These are phyloP conservation scores for Colletotrichum spinosum DNA, from an alignment of 2,329 filamentous ascomycete species.

Conservation along the genomic window DNA sequence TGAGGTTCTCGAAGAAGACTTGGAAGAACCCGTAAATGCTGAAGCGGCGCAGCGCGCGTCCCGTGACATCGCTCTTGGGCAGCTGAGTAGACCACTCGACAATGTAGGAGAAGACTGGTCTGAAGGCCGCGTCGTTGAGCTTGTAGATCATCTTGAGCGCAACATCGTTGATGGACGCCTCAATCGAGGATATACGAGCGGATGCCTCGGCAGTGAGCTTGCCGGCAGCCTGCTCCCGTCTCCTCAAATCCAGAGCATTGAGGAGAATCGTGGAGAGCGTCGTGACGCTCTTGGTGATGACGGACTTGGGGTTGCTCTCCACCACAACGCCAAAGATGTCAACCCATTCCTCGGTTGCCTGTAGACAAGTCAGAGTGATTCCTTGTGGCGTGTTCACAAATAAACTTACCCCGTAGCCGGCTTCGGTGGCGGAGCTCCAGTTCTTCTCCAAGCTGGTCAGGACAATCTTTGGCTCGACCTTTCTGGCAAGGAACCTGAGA, in stretches of 20 bases:
- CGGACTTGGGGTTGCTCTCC: slow-evolving; percentile 81
- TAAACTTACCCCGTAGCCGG: slow-evolving; percentile 70
- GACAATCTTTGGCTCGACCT: slow-evolving; percentile 81
- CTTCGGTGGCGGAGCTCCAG: slow-evolving; percentile 73
- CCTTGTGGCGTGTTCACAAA: background rate
- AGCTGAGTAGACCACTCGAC: slow-evolving; percentile 81
- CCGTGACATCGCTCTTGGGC: slow-evolving; percentile 70
- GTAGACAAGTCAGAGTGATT: slow-evolving; percentile 25
- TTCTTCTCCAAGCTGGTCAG: slow-evolving; percentile 79
- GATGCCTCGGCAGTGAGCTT: slow-evolving; percentile 54
- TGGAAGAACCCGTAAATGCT: slow-evolving; percentile 86
- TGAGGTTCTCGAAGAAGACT: slow-evolving; percentile 85
- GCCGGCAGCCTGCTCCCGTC: slow-evolving; percentile 62
- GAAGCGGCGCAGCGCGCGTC: slow-evolving; percentile 72
- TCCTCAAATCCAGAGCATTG: slow-evolving; percentile 73
- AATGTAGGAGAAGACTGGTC: slow-evolving; percentile 89
- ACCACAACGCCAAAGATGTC: slow-evolving; percentile 77
- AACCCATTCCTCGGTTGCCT: slow-evolving; percentile 77
- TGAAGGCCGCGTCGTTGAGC: slow-evolving; percentile 92
- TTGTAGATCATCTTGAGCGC: slow-evolving; percentile 94
- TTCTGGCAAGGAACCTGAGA: slow-evolving; percentile 79
- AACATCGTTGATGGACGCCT: slow-evolving; percentile 74
- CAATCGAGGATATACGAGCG: slow-evolving; percentile 64
- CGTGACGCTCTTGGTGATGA: slow-evolving; percentile 79
- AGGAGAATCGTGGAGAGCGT: slow-evolving; percentile 75